Evolutionary conservation across 202 grass and related monocot genomes (phyloP), one percentile per base, ranked within the genome.

Genomic region (Panicum virgatum): DNA sequence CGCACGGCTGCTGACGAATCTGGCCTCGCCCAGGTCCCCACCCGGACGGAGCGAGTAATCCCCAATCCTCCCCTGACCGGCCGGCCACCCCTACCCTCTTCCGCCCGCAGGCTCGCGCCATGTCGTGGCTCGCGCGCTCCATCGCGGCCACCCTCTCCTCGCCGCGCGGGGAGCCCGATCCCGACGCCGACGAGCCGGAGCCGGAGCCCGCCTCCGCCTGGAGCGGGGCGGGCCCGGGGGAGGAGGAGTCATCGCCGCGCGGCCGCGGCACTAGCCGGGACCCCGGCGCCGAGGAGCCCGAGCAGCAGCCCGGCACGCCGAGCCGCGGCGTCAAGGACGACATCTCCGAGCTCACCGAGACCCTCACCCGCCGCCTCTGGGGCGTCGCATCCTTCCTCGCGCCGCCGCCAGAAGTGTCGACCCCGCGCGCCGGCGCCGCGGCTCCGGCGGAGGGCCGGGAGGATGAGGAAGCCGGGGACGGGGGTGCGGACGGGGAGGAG

Each of bases 311-410:
- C 50, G 43, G 71, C 44, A 87, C 86, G 30, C 80, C 88, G 46
- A 85, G 76, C 66, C 78, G 91, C 58, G 74, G 89, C 37, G 87
- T 91, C 13, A 91, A 93, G 78, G 91, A 88, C 18, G 94, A 94
- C 83, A 65, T 94, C 16, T 91, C 94, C 2, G 89, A 97, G 85
- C 87, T 92, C 83, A 90, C 91, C 2, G 81, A 94, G 64, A 92
- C 94, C 50, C 75, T 94, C 67, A 91, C 88, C 3, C 88, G 90
- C 72, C 90, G 89, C 34, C 85, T 92, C 43, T 94, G 90, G 92
- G 84, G 94, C 81, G 86, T 91, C 36, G 92, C 92, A 0, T 92
- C 90, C 56, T 92, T 94, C 75, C 92, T 97, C 80, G 89, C 94
- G 12, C 86, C 94, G 3, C 77, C 34, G 11, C 22, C 83, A 39